A percentile compares a stretch with the other conserved stretches of the same genome.
Conservation (phyloP, 1,284 basidiomycete species). For the Mycosarcoma mackinlayi region DNA sequence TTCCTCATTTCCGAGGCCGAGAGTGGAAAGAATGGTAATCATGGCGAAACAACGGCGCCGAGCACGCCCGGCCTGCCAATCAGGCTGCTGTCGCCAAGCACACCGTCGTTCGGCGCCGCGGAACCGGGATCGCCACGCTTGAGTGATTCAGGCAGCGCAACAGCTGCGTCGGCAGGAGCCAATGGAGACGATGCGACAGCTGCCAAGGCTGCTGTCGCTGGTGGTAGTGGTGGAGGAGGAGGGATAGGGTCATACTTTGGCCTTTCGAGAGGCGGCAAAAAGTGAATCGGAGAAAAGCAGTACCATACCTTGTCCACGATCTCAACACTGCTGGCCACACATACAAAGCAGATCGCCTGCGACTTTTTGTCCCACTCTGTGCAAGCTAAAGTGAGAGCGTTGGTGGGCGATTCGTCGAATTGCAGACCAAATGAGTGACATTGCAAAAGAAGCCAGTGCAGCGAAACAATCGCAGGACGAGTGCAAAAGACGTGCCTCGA, state of each 20-base stretch:
- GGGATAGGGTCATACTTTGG: constrained; percentile 36
- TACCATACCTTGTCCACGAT: too few relatives aligned
- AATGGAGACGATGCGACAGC: constrained; percentile 3
- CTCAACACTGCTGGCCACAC: too few relatives aligned
- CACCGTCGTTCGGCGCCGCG: not conserved
- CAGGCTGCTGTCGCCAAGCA: constrained; percentile 12
- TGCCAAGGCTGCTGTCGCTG: not conserved
- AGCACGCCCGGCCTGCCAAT: constrained; percentile 4
- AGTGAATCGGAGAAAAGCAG: not conserved
- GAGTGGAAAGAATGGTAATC: constrained; percentile 15
- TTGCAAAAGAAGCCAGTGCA: too few relatives aligned
- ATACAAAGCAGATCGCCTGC: not conserved
- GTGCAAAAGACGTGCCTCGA: not conserved
- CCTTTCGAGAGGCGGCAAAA: constrained; percentile 14
- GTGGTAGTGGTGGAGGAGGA: constrained; percentile 12
- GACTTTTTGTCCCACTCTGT: not conserved
- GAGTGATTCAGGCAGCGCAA: not conserved
- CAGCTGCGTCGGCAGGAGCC: not conserved
- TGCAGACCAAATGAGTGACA: too few relatives aligned
- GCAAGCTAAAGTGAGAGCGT: too few relatives aligned
- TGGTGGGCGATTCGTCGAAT: too few relatives aligned
- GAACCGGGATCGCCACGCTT: constrained; percentile 3
- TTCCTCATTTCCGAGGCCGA: constrained; percentile 65
- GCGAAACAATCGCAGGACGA: not conserved
- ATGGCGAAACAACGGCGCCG: not conserved